These are phyloP conservation scores for Ophiocordyceps camponoti-floridani DNA, from an alignment of 2,329 filamentous ascomycete species.

Conservation along the genomic window DNA sequence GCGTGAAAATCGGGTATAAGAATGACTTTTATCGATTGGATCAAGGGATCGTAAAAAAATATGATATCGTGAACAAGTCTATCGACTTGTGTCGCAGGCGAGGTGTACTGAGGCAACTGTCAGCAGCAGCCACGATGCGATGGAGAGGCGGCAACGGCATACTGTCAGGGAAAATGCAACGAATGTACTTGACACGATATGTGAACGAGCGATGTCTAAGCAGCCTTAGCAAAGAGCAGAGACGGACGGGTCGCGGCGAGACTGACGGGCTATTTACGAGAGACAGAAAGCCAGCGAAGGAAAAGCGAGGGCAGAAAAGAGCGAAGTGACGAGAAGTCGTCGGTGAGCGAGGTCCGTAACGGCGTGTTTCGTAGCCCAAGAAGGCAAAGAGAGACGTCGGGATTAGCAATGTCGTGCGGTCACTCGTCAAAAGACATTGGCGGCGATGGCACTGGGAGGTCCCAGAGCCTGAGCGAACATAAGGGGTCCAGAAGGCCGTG, in stretches of 20 bases:
- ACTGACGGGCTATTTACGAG: constrained; percentile 6
- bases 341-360: constrained; percentile 9
- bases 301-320: constrained; percentile 15
- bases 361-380: constrained; percentile 4
- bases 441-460: constrained; percentile 5
- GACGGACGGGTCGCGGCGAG: too few relatives aligned
- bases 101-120: constrained; percentile 2
- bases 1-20: background rate
- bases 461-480: constrained; percentile 4
- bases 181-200: constrained; percentile 40
- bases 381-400: constrained; percentile 3
- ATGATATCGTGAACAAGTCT: background rate
- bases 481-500: background rate
- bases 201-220: constrained; percentile 30
- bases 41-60: background rate
- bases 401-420: constrained; percentile 8
- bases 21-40: background rate
- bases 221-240: background rate
- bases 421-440: constrained; percentile 15
- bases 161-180: constrained; percentile 32
- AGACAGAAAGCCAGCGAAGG: constrained; percentile 1
- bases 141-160: background rate
- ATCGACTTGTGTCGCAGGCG: background rate
- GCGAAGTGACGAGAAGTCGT: constrained; percentile 29
- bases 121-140: background rate